Percentiles rank a stretch among this genome's conserved stretches.
phyloP scores from a whole-genome alignment of 257 asterid species.

The Nicotiana tabacum region DNA sequence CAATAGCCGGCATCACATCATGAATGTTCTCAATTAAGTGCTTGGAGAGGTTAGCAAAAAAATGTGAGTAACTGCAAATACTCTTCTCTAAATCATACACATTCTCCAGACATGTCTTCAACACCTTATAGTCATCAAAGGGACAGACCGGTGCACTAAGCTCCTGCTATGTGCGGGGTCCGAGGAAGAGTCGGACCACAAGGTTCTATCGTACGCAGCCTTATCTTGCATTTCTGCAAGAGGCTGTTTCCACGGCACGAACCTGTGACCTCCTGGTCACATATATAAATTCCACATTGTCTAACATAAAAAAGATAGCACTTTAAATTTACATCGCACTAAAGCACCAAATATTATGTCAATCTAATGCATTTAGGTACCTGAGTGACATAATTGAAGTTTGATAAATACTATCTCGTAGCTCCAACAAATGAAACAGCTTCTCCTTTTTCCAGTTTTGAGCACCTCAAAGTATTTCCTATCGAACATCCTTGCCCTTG shows the following conservation, averaged over 20 bases:
- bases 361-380: neutral
- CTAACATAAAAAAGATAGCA: neutral
- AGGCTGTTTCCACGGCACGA: no score
- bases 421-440: slow-evolving; percentile 3
- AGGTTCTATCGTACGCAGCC: no score
- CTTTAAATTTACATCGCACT: neutral
- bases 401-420: neutral
- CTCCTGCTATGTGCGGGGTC: no score
- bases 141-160: no score
- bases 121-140: neutral
- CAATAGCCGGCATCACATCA: neutral
- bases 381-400: neutral
- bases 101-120: neutral
- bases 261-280: no score
- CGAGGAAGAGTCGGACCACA: no score
- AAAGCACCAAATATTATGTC: neutral
- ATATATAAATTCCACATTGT: neutral
- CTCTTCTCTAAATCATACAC: neutral
- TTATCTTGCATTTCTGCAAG: no score
- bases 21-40: neutral
- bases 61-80: neutral
- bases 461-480: neutral
- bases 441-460: neutral
- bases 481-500: neutral
- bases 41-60: neutral